Evolutionary conservation across 306 rosid genomes (phyloP).

Genomic region (Malus sieversii): DNA sequence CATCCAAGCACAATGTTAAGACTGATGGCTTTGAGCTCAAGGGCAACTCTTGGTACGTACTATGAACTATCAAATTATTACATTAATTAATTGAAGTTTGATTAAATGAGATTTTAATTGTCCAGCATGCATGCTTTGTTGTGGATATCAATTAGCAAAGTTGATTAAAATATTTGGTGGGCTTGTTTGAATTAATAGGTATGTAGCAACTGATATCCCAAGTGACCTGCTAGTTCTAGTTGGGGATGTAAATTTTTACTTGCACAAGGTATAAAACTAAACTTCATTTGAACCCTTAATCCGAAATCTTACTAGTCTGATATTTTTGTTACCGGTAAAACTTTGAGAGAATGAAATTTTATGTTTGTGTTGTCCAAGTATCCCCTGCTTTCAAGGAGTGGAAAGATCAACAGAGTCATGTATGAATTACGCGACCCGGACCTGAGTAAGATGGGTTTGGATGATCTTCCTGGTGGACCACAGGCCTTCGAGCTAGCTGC

Average conservation of each 20-base stretch:
- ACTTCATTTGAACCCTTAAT: no score
- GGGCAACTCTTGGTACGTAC: slow-evolving; percentile 75
- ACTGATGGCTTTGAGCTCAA: slow-evolving; percentile 83
- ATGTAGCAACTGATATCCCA: slow-evolving; percentile 86
- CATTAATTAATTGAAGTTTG: not conserved
- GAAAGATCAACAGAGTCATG: slow-evolving; percentile 76
- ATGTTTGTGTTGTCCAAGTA: slow-evolving; percentile 43
- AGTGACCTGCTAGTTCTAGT: slow-evolving; percentile 77
- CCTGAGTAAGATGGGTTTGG: slow-evolving; percentile 56
- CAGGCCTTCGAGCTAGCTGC: slow-evolving; percentile 88
- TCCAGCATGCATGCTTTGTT: not conserved
- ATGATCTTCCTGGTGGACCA: slow-evolving; percentile 86
- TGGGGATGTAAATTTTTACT: slow-evolving; percentile 60
- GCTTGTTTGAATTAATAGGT: slow-evolving; percentile 32
- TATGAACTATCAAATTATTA: not conserved
- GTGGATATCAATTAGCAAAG: not conserved
- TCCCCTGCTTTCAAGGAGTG: slow-evolving; percentile 87
- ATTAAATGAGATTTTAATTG: not conserved
- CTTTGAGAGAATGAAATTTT: not conserved
- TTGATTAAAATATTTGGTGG: not conserved
- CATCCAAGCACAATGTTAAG: slow-evolving; percentile 62
- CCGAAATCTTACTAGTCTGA: not conserved
- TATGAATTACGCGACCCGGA: slow-evolving; percentile 62
- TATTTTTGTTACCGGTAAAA: not conserved
- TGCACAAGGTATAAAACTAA: slow-evolving; percentile 61